Conservation (phyloP, 805 yeast species). For the Grigorovia transvaalensis region DNA sequence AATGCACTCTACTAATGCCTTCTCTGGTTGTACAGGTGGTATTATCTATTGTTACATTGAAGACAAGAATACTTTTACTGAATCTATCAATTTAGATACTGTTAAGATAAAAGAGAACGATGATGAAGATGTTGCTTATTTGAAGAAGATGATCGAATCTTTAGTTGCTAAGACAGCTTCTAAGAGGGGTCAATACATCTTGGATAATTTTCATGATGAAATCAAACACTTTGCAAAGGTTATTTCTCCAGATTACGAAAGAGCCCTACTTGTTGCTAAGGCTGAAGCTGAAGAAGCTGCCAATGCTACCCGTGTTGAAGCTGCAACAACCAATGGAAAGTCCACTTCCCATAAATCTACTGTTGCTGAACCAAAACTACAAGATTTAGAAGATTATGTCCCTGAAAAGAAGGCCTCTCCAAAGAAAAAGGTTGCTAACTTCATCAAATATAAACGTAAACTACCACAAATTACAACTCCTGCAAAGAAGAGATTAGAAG, state of each 20-base stretch:
- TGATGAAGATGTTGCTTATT: slow-evolving; percentile 86
- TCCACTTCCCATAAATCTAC: slow-evolving; percentile 27
- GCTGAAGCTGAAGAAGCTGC: slow-evolving; percentile 62
- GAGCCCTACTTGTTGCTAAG: slow-evolving; percentile 63
- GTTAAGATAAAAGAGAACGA: slow-evolving; percentile 75
- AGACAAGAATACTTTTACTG: slow-evolving; percentile 75
- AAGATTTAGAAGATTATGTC: slow-evolving; percentile 84
- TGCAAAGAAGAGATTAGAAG: slow-evolving; percentile 64
- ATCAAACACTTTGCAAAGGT: slow-evolving; percentile 87
- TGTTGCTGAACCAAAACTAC: slow-evolving; percentile 65
- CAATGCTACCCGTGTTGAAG: slow-evolving; percentile 28
- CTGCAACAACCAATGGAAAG: neutral
- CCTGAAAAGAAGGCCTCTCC: slow-evolving; percentile 53
- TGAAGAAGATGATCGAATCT: slow-evolving; percentile 87
- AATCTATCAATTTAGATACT: slow-evolving; percentile 68
- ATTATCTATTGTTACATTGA: slow-evolving; percentile 92
- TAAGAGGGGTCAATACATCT: slow-evolving; percentile 73
- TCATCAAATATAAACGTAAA: slow-evolving; percentile 77
- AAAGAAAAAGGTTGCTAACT: slow-evolving; percentile 37
- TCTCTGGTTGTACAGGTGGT: slow-evolving; percentile 99
- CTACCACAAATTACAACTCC: slow-evolving; percentile 1
- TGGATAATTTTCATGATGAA: slow-evolving; percentile 79
- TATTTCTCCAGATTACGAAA: slow-evolving; percentile 83
- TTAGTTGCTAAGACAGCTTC: slow-evolving; percentile 93
- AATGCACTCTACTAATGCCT: slow-evolving; percentile 78